Percentiles rank a stretch among this genome's conserved stretches.
Conservation (phyloP, 2,329 filamentous ascomycete species). For the Nothomitra cinnamomea region DNA sequence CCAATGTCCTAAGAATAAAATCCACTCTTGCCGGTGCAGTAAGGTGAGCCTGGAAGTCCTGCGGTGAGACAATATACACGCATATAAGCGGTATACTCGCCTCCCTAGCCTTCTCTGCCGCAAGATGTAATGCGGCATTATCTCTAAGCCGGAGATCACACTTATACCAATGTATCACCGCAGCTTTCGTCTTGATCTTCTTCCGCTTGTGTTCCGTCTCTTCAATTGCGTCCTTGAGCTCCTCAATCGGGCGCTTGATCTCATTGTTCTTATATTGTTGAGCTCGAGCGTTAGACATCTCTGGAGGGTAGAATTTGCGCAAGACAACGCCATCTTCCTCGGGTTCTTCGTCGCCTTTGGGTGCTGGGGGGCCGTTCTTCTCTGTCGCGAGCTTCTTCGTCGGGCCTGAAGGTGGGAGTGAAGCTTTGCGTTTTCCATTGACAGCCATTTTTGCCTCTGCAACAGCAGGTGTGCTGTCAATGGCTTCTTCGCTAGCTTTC, state of each 20-base stretch:
- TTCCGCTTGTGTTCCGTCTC: slow-evolving; percentile 40
- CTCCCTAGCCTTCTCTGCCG: slow-evolving; percentile 47
- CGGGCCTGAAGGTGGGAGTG: neutral
- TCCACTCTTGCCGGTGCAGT: slow-evolving; percentile 59
- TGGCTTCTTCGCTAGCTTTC: no score
- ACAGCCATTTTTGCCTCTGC: neutral
- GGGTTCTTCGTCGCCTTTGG: neutral
- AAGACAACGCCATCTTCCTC: slow-evolving; percentile 23
- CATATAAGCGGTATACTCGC: slow-evolving; percentile 55
- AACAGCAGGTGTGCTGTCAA: no score
- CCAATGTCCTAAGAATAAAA: slow-evolving; percentile 59
- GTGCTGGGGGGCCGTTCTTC: neutral
- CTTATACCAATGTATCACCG: slow-evolving; percentile 85
- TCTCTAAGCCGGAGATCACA: slow-evolving; percentile 58
- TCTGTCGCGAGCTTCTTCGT: neutral
- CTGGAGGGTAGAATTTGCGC: slow-evolving; percentile 59
- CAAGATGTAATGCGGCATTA: slow-evolving; percentile 53
- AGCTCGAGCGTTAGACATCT: slow-evolving; percentile 71
- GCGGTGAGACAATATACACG: slow-evolving; percentile 63
- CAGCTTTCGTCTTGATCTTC: slow-evolving; percentile 34
- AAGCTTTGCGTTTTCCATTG: slow-evolving; percentile 5
- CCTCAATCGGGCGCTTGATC: slow-evolving; percentile 56
- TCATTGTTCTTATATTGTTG: slow-evolving; percentile 53
- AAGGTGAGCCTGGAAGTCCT: slow-evolving; percentile 72
- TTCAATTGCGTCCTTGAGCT: slow-evolving; percentile 41